Evolutionary conservation across 768 basidiomycete genomes (phyloP).

Genomic region (Phlebiopsis gigantea): DNA sequence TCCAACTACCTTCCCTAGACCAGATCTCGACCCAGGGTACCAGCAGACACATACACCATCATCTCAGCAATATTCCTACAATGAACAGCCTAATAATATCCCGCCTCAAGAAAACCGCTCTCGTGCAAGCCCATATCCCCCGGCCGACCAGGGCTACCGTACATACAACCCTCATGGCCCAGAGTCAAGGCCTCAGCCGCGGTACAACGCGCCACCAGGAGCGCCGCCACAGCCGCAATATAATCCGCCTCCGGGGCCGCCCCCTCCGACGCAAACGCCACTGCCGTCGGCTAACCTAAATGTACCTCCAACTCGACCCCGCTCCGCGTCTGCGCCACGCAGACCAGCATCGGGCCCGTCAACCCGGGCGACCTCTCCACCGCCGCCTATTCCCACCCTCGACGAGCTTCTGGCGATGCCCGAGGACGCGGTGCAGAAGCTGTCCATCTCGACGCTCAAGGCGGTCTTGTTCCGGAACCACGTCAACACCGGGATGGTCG

Average conservation of each 20-base stretch:
- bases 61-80: neutral
- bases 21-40: slow-evolving; percentile 52
- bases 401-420: slow-evolving; percentile 63
- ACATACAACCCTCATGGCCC: neutral
- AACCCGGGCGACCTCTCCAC: slow-evolving; percentile 24
- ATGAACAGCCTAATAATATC: slow-evolving; percentile 1
- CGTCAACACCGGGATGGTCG: slow-evolving; percentile 54
- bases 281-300: slow-evolving; percentile 12
- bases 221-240: slow-evolving; percentile 3
- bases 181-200: neutral
- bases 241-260: slow-evolving; percentile 11
- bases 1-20: slow-evolving; percentile 43
- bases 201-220: slow-evolving; percentile 6
- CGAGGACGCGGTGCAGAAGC: slow-evolving; percentile 44
- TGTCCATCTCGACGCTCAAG: slow-evolving; percentile 75
- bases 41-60: neutral
- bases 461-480: slow-evolving; percentile 75
- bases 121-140: neutral
- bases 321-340: slow-evolving; percentile 35
- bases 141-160: neutral
- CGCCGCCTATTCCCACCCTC: slow-evolving; percentile 52
- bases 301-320: slow-evolving; percentile 18
- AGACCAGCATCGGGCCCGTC: slow-evolving; percentile 20
- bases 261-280: slow-evolving; percentile 16
- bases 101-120: neutral